A percentile compares a stretch with the other conserved stretches of the same genome.
phyloP scores from a whole-genome alignment of 78 protist species.

The Dictyostelium firmibasis region DNA sequence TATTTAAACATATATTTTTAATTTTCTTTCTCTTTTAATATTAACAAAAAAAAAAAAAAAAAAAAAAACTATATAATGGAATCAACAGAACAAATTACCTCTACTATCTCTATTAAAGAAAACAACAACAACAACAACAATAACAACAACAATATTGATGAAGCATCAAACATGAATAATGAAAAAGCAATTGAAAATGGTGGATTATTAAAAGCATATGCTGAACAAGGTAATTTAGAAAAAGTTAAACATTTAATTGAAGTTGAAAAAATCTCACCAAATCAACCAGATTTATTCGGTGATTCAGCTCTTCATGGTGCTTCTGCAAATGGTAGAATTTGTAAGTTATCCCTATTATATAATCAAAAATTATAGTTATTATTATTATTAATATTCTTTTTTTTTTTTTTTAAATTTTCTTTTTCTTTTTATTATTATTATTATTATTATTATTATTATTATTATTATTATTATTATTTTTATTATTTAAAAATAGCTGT shows the following conservation, averaged over 20 bases:
- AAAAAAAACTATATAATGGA: background rate
- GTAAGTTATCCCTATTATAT: no score
- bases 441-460: background rate
- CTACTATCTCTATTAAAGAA: background rate
- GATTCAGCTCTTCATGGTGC: constrained; percentile 65
- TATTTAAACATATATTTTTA: background rate
- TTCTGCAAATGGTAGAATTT: constrained; percentile 18
- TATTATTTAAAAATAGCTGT: background rate
- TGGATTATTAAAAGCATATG: background rate
- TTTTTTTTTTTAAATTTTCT: no score
- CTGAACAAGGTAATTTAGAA: constrained; percentile 29
- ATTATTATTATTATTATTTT: background rate
- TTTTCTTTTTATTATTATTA: background rate
- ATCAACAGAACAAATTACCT: background rate
- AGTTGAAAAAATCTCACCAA: background rate
- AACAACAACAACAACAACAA: background rate
- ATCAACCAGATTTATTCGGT: constrained; percentile 60
- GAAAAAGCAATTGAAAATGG: constrained; percentile 5
- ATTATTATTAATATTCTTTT: background rate
- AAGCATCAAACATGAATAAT: background rate
- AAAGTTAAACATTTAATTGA: constrained; percentile 40
- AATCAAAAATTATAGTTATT: no score
- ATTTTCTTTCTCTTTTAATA: no score
- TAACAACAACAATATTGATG: background rate
- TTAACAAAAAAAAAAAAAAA: background rate